Evolutionary conservation across 495 filamentous ascomycete species (phyloP).

Genomic region (Penicillium chermesinum): DNA sequence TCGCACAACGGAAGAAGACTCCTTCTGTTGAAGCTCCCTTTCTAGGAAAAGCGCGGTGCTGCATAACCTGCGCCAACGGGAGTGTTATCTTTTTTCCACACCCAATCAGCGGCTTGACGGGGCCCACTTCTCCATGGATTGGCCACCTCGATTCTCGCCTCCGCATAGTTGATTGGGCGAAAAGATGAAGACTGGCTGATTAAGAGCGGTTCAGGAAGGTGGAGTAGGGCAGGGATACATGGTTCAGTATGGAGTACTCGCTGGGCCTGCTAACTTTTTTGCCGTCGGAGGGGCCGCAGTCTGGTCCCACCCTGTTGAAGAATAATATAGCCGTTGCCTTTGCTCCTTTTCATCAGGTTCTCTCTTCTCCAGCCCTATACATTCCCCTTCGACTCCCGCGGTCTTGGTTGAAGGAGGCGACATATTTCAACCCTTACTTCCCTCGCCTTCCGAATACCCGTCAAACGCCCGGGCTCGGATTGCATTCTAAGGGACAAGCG

Average conservation of each 20-base stretch:
- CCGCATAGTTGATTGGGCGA: neutral
- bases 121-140: conserved; percentile 9
- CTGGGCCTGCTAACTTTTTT: neutral
- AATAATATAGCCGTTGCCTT: conserved; percentile 11
- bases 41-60: conserved; percentile 25
- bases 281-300: conserved; percentile 8
- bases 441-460: neutral
- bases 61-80: conserved; percentile 11
- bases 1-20: conserved; percentile 9
- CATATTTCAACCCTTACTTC: neutral
- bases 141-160: neutral
- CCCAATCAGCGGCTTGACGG: conserved; percentile 9
- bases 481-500: neutral
- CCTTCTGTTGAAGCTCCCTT: conserved; percentile 38
- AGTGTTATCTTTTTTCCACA: conserved; percentile 5
- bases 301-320: conserved; percentile 2
- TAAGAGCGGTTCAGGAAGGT: conserved; percentile 15
- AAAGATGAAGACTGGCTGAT: neutral
- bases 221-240: conserved; percentile 11
- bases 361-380: neutral
- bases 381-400: neutral
- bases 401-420: neutral
- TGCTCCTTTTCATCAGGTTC: conserved; percentile 3
- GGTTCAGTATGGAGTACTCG: conserved; percentile 5
- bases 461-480: neutral